Conservation (phyloP, 2,329 filamentous ascomycete genomes). For the Trichoderma sp. region DNA sequence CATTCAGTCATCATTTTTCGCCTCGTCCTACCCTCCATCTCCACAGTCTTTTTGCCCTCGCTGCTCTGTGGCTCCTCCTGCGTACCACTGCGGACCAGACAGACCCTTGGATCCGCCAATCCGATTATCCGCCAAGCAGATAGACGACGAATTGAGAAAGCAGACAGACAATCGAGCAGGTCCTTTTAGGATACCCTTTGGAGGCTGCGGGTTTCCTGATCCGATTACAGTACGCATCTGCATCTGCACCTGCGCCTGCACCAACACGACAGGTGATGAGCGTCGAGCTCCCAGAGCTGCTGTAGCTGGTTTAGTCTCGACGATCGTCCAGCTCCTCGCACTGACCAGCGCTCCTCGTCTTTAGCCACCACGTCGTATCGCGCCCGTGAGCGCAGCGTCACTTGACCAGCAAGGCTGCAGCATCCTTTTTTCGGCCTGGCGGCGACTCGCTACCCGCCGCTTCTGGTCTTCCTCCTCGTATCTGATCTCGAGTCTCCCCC, state of each 20-base stretch:
- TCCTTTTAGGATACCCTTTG: not conserved
- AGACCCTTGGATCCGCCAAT: not conserved
- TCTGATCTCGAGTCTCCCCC: constrained; percentile 28
- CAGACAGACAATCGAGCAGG: not conserved
- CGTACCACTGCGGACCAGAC: not conserved
- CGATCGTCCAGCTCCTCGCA: constrained; percentile 12
- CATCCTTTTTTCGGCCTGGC: constrained; percentile 28
- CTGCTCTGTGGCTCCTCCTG: not conserved
- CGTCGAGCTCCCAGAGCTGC: constrained; percentile 5
- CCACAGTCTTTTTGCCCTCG: not conserved
- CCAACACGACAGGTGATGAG: constrained; percentile 13
- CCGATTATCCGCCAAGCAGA: not conserved
- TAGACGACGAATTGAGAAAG: not conserved
- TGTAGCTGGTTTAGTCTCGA: constrained; percentile 18
- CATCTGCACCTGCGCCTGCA: not conserved
- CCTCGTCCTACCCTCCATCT: not conserved
- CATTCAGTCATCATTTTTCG: constrained; percentile 3
- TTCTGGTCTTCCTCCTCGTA: constrained; percentile 20
- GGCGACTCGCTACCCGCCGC: constrained; percentile 23
- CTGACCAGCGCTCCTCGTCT: not conserved
- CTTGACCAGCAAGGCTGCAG: constrained; percentile 28
- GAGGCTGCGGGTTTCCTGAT: not conserved
- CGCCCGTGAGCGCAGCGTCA: constrained; percentile 24
- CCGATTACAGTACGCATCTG: not conserved
- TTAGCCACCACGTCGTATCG: constrained; percentile 24